A percentile compares a stretch with the other conserved stretches of the same genome.
phyloP scores from a whole-genome alignment of 2,329 filamentous ascomycete species.

The Claviceps purpurea region DNA sequence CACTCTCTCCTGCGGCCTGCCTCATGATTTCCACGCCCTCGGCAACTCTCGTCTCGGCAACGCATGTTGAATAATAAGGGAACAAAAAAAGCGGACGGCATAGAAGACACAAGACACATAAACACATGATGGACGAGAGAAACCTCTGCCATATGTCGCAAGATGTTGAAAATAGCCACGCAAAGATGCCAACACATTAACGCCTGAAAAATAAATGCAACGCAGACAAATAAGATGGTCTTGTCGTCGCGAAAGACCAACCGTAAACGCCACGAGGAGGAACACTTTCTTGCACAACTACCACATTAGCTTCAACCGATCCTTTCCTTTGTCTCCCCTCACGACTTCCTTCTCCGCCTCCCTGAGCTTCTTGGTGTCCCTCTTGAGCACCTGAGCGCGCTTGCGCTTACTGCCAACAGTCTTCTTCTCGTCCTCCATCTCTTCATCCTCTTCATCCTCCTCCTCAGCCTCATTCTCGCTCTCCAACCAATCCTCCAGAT shows the following conservation, averaged over 20 bases:
- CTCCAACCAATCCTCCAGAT: slow-evolving; percentile 87
- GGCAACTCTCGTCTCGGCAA: no score
- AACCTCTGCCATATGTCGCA: no score
- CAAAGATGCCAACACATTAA: no score
- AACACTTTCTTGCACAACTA: slow-evolving; percentile 10
- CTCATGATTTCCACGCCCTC: no score
- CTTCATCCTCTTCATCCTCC: slow-evolving; percentile 45
- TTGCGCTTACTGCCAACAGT: slow-evolving; percentile 44
- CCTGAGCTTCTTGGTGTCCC: slow-evolving; percentile 30
- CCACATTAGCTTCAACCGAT: slow-evolving; percentile 29
- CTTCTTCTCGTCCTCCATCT: slow-evolving; percentile 42
- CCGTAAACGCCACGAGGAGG: neutral
- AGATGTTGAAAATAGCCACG: no score
- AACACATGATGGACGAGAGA: no score
- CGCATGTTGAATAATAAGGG: no score
- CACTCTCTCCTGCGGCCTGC: no score
- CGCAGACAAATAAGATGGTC: no score
- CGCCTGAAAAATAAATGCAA: no score
- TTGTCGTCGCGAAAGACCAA: neutral
- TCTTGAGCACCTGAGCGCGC: slow-evolving; percentile 34
- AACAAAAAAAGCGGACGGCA: no score
- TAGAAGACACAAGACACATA: no score
- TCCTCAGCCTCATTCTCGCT: slow-evolving; percentile 49
- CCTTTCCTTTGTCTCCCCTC: slow-evolving; percentile 60
- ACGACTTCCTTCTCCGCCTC: slow-evolving; percentile 55